phyloP scores from a whole-genome alignment of 768 basidiomycete genomes.

The Phlebiopsis gigantea region DNA sequence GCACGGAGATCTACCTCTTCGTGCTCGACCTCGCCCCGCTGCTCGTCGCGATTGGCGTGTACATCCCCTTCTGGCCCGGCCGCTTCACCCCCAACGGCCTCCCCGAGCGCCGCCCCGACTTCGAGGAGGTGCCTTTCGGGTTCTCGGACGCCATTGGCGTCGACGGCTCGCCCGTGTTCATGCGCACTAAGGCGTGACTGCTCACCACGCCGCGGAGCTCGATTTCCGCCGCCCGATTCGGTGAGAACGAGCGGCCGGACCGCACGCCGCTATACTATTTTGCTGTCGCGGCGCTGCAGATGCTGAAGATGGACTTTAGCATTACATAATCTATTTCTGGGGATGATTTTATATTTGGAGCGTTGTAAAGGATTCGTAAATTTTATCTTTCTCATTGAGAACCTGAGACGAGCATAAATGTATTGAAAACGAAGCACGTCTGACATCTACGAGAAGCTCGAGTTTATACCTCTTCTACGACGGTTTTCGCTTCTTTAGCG shows the following conservation, averaged over 20 bases:
- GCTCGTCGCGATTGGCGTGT: conserved; percentile 51
- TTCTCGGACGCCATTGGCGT: not conserved
- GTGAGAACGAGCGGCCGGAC: not conserved
- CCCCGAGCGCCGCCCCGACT: not conserved
- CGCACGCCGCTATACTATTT: not conserved
- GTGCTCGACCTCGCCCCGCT: conserved; percentile 63
- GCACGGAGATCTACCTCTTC: conserved; percentile 60
- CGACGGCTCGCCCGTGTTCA: not conserved
- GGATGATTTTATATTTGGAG: not conserved
- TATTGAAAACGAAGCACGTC: too few relatives aligned
- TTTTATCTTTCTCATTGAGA: too few relatives aligned
- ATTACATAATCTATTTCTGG: not conserved
- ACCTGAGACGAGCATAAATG: too few relatives aligned
- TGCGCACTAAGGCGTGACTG: not conserved
- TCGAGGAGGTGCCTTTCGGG: not conserved
- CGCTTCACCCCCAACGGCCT: conserved; percentile 34
- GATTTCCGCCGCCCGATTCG: not conserved
- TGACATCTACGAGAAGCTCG: too few relatives aligned
- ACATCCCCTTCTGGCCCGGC: conserved; percentile 63
- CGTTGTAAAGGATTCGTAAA: not conserved
- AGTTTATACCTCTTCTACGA: too few relatives aligned
- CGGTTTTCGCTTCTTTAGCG: too few relatives aligned
- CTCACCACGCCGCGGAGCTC: not conserved
- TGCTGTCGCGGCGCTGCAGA: not conserved
- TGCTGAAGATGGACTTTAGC: not conserved